Evolutionary conservation across 805 yeast genomes (phyloP), one percentile per base, ranked within the genome.

Genomic region (Candida vartiovaarae): DNA sequence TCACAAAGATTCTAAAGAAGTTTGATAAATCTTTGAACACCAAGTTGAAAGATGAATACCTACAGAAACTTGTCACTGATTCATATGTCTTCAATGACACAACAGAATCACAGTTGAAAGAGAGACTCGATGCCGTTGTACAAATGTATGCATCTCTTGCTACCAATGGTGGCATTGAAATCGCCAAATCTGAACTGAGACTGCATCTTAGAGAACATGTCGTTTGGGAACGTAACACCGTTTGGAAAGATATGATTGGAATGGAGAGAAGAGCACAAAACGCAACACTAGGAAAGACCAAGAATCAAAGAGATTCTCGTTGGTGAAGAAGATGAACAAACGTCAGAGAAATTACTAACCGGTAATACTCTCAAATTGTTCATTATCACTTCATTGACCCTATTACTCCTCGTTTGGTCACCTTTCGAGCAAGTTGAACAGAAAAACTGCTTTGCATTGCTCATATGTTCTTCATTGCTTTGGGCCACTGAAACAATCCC

Each of bases 401-500:
- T 69, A 6, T 41, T 64, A 9, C 64, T 75, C 2, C 53, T 73
- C 11, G 49, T 61, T 28, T 68, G 74, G 32, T 74, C 82, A 6
- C 82, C 88, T 1, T 79, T 84, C 49, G 43, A 54, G 7, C 72
- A 73, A 26, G 78, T 77, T 51, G 68, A 65, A 5, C 85, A 83
- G 52, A 84, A 82, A 57, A 73, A 88, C 56, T 88, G 99, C 65
- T 74, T 91, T 59, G 95, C 97, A 0, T 68, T 91, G 5, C 71
- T 93, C 38, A 72, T 84, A 4, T 78, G 86, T 53, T 82, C 95
- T 1, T 89, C 97, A 0, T 59, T 90, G 40, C 67, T 90, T 26
- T 91, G 98, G 99, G 97, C 98, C 0, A 86, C 97, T 3, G 97
- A 89, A 58, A 78, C 96, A 0, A 78, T 91, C 50, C 98, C 98